Evolutionary conservation across 176 grass and related monocot genomes (phyloP), one percentile per base, ranked within the genome.

Genomic region (Pharus latifolius): DNA sequence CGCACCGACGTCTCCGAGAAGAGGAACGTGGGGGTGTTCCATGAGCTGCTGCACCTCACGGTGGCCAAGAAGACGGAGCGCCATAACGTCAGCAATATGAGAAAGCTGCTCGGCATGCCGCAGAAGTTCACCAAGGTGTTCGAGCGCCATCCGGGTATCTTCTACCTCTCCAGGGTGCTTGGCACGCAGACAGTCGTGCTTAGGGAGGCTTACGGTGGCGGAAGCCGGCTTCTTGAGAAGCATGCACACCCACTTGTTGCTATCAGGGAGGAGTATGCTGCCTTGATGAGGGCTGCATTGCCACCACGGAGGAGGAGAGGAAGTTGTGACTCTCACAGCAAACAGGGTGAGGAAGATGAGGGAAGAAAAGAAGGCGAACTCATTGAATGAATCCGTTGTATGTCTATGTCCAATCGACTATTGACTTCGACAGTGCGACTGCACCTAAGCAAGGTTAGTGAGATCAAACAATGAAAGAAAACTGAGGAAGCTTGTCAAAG

Each of bases 71-170:
- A 83, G 48, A 96, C 81, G 0, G 81, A 84, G 32, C 76, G 91
- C 55, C 85, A 55, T 31, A 96, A 85, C 4, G 73, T 88, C 18
- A 96, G 87, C 84, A 96, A 91, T 60, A 80, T 96, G 77, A 80
- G 91, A 68, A 82, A 70, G 83, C 81, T 80, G 11, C 80, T 91
- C 34, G 69, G 73, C 18, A 82, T 96, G 81, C 87, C 87, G 0
- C 84, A 91, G 68, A 96, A 96, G 73, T 96, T 96, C 43, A 96
- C 91, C 73, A 91, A 96, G 80, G 87, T 91, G 32, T 96, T 96
- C 15, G 84, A 88, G 77, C 87, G 87, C 59, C 87, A 96, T 23
- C 80, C 88, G 5, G 80, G 80, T 70, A 87, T 91, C 74, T 87
- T 91, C 78, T 87, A 91, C 60, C 60, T 87, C 28, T 92, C 84